A percentile compares a stretch with the other conserved stretches of the same genome.
Conservation (phyloP, 306 rosid genomes). For the Trifolium subterraneum region DNA sequence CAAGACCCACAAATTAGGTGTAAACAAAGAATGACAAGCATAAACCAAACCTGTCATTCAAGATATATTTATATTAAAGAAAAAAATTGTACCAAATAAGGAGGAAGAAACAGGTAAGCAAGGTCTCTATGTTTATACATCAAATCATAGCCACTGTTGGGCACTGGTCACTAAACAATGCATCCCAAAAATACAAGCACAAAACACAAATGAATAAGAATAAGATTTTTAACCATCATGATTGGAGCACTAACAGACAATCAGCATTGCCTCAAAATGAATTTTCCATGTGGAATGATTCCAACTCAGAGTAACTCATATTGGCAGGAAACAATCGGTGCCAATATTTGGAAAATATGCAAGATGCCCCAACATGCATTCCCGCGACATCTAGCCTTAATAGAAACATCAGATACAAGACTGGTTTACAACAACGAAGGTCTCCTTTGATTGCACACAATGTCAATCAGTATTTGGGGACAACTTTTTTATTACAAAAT, state of each 20-base stretch:
- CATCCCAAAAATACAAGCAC: slow-evolving; percentile 59
- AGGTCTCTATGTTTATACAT: slow-evolving; percentile 64
- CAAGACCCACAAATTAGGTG: slow-evolving; percentile 17
- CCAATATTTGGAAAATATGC: slow-evolving; percentile 54
- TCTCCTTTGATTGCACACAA: slow-evolving; percentile 63
- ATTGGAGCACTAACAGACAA: slow-evolving; percentile 59
- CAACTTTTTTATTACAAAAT: slow-evolving; percentile 44
- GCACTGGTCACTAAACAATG: slow-evolving; percentile 74
- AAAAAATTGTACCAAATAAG: slow-evolving; percentile 45
- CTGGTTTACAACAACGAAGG: slow-evolving; percentile 53
- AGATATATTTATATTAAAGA: background rate
- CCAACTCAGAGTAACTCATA: slow-evolving; percentile 64
- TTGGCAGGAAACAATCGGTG: slow-evolving; percentile 63
- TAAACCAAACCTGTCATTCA: slow-evolving; percentile 33
- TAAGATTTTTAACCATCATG: slow-evolving; percentile 60
- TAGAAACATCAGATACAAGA: slow-evolving; percentile 52
- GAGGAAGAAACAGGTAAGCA: slow-evolving; percentile 46
- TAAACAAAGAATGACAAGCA: slow-evolving; percentile 26
- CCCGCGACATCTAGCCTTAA: slow-evolving; percentile 52
- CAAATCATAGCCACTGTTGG: slow-evolving; percentile 67
- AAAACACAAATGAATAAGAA: slow-evolving; percentile 57
- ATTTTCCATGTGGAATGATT: slow-evolving; percentile 59
- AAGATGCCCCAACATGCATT: slow-evolving; percentile 61
- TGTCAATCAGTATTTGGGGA: slow-evolving; percentile 56
- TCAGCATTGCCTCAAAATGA: slow-evolving; percentile 50